Evolutionary conservation across 2,329 filamentous ascomycete species (phyloP).

Genomic region (Penicillium fuscoglaucum): DNA sequence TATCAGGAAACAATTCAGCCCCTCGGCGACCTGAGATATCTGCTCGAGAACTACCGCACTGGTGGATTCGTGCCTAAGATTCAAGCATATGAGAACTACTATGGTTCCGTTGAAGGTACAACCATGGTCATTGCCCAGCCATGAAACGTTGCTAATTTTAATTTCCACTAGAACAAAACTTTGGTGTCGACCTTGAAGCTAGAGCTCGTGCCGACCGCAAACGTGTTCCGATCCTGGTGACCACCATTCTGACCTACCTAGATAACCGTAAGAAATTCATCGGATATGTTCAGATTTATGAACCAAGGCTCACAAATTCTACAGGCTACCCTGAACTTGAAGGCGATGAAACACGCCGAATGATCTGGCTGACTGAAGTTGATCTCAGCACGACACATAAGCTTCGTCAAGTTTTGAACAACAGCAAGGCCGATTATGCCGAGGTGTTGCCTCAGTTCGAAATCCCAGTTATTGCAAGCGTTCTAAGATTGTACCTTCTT

Average conservation of each 20-base stretch:
- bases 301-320: constrained; percentile 4
- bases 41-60: constrained; percentile 95
- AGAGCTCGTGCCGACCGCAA: constrained; percentile 91
- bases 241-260: constrained; percentile 88
- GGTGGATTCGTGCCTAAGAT: constrained; percentile 89
- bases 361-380: constrained; percentile 93
- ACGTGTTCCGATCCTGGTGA: constrained; percentile 88
- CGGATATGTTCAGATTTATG: not conserved
- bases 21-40: constrained; percentile 81
- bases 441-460: constrained; percentile 85
- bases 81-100: constrained; percentile 96
- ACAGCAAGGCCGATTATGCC: constrained; percentile 74
- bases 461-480: constrained; percentile 87
- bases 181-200: constrained; percentile 96
- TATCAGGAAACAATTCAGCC: constrained; percentile 99
- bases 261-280: constrained; percentile 65
- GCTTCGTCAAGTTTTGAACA: constrained; percentile 79
- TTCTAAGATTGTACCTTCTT: constrained; percentile 89
- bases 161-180: constrained; percentile 72
- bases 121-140: too few relatives aligned
- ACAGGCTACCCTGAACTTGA: constrained; percentile 90
- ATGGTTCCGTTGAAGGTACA: constrained; percentile 83
- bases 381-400: constrained; percentile 82
- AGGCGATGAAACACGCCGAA: constrained; percentile 87
- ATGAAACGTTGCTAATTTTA: constrained; percentile 17